Base-by-base conservation (phyloP, 352 stramenopile genomes). In the Phytophthora syringae region DNA sequence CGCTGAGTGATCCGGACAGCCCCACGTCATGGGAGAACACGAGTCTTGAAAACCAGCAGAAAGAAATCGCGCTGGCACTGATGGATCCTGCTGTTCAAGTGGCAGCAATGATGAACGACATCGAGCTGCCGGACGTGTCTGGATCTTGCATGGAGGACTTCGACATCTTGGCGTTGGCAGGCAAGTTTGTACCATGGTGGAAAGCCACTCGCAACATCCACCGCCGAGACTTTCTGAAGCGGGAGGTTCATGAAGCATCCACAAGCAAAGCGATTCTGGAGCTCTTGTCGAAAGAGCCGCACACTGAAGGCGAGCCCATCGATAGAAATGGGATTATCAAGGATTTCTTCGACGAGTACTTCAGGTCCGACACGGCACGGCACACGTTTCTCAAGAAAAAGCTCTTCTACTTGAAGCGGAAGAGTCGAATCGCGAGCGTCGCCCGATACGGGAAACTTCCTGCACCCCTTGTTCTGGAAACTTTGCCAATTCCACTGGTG, bases 121-220 rank as follows among this genome's bases (percentile, higher is more conserved):
- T 93, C 34, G 80, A 86, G 40, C 64, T 93, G 24, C 82, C 82
- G 10, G 75, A 91, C 24, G 27, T 88, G 1, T 74, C 67, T 18
- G 62, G 68, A 4, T 72, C 54, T 7, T 70, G 49, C 44, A 18
- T 88, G 16, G 69, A 87, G 9, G 64, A 76, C 30, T 74, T 74
- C 12, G 80, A 89, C 47, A 61, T 89, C 36, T 64, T 86, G 9
- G 43, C 66, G n/a, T 52, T 89, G 1, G 77, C 82, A 0, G 63
- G 55, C 0, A 71, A 75, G 37, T 93, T 93, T 57, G 47, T 88
- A 7, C 57, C 71, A 3, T 93, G 84, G 84, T 93, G 82, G 84
- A 64, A 52, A 36, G 56, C 70, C 15, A 40, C 51, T 42, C 60
- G 70, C 2, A 90, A 90, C 34, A 72, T 76, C n/a, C 62, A 82